Percentiles rank a stretch among this genome's conserved stretches.
These are phyloP conservation scores for Mastigamoeba balamuthi DNA, from an alignment of 78 protist species.

Conservation along the genomic window DNA sequence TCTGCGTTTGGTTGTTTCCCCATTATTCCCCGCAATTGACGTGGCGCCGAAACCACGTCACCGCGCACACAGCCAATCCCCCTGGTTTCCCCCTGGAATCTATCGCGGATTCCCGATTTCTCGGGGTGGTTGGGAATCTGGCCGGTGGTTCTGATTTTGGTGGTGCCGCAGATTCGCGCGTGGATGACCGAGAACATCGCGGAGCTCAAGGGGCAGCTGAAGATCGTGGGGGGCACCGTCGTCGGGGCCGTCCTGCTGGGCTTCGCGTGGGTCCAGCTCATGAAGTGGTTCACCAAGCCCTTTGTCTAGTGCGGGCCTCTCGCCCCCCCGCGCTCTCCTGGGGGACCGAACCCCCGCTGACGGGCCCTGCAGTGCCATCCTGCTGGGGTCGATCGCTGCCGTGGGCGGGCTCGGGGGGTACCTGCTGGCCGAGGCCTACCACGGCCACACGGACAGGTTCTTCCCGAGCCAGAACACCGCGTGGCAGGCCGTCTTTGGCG, in stretches of 20 bases:
- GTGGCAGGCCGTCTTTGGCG: slow-evolving; percentile 24
- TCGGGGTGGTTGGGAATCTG: too few species aligned
- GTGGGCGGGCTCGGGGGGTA: slow-evolving; percentile 27
- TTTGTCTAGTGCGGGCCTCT: too few species aligned
- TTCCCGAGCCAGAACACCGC: not conserved
- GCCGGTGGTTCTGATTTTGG: too few species aligned
- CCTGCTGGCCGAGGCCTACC: not conserved
- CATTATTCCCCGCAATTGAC: too few species aligned
- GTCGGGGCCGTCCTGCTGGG: slow-evolving; percentile 12
- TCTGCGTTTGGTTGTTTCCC: too few species aligned
- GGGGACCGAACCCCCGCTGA: not conserved
- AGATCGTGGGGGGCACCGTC: slow-evolving; percentile 23
- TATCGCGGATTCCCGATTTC: too few species aligned
- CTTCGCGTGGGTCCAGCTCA: slow-evolving; percentile 27
- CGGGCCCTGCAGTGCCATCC: not conserved
- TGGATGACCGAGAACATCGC: too few species aligned
- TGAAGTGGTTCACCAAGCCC: slow-evolving; percentile 24
- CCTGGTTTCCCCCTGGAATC: too few species aligned
- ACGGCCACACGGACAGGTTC: not conserved
- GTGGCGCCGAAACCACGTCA: too few species aligned
- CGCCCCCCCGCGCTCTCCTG: not conserved
- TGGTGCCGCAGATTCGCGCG: too few species aligned
- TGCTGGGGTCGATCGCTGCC: slow-evolving; percentile 17
- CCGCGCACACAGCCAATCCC: too few species aligned
- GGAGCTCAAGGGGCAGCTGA: slow-evolving; percentile 31